These are phyloP conservation scores for Sugiyamaella mastotermitis DNA, from an alignment of 805 yeast genomes.

Conservation along the genomic window DNA sequence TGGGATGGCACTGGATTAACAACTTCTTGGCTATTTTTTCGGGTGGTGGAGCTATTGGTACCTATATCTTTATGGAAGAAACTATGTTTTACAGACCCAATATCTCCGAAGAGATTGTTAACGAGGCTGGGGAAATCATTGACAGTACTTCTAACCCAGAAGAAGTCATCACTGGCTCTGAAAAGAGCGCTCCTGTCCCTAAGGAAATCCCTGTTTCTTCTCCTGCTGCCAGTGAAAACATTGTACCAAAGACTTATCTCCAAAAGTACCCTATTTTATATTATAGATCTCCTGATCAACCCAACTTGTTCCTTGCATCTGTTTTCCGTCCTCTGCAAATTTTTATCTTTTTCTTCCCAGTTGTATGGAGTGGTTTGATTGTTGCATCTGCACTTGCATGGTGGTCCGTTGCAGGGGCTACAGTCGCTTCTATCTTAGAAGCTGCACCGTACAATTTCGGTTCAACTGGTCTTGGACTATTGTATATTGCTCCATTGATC, in stretches of 20 bases:
- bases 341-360: slow-evolving; percentile 7
- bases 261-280: slow-evolving; percentile 4
- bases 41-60: slow-evolving; percentile 4
- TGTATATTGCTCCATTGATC: slow-evolving; percentile 10
- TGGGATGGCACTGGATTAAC: slow-evolving; percentile 8
- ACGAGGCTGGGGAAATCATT: background rate
- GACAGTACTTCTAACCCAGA: background rate
- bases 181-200: background rate
- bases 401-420: slow-evolving; percentile 9
- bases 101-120: slow-evolving; percentile 1
- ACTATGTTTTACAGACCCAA: slow-evolving; percentile 8
- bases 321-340: slow-evolving; percentile 8
- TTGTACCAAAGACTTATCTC: slow-evolving; percentile 3
- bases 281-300: slow-evolving; percentile 6
- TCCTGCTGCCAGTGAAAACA: background rate
- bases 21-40: slow-evolving; percentile 6
- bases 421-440: slow-evolving; percentile 10
- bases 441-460: slow-evolving; percentile 13
- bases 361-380: slow-evolving; percentile 14
- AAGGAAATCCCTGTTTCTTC: background rate
- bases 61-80: slow-evolving; percentile 7
- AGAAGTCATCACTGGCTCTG: no score
- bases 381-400: slow-evolving; percentile 10
- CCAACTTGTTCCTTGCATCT: slow-evolving; percentile 3
- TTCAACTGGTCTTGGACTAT: slow-evolving; percentile 8